These are phyloP conservation scores for Syzygium oleosum DNA, from an alignment of 345 rosid genomes.

Conservation along the genomic window DNA sequence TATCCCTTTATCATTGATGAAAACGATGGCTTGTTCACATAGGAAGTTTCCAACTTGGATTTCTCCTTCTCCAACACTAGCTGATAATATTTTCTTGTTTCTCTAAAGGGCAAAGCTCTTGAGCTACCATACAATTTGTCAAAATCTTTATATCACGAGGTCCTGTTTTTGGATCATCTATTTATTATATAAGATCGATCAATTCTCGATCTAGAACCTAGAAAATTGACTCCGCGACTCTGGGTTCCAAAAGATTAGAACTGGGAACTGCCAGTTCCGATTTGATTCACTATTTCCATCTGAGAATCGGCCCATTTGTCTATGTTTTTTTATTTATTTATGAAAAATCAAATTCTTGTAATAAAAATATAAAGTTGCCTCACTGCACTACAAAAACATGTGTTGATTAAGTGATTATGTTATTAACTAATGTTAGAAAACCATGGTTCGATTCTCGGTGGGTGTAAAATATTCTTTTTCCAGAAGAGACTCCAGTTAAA, in stretches of 20 bases:
- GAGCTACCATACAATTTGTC: neutral
- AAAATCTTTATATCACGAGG: neutral
- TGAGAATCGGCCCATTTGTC: rapidly evolving
- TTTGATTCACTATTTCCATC: rapidly evolving
- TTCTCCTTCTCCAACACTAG: neutral
- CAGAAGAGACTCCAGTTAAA: neutral
- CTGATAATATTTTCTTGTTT: neutral
- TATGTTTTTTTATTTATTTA: no score
- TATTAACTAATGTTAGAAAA: neutral
- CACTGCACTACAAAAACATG: neutral
- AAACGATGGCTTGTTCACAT: neutral
- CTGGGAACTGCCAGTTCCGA: rapidly evolving
- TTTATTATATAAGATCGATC: neutral
- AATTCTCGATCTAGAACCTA: neutral
- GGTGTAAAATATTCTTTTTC: neutral
- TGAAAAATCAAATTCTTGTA: neutral
- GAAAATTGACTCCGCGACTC: no score
- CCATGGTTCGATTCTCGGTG: rapidly evolving
- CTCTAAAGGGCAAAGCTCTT: neutral
- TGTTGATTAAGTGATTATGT: neutral
- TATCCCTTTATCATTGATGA: neutral
- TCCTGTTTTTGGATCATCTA: neutral
- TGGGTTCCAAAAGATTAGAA: neutral
- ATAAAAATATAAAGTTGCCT: neutral
- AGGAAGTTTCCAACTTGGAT: neutral